These are phyloP conservation scores for Cantharellus cinnabarinus DNA, from an alignment of 768 basidiomycete species.

Conservation along the genomic window DNA sequence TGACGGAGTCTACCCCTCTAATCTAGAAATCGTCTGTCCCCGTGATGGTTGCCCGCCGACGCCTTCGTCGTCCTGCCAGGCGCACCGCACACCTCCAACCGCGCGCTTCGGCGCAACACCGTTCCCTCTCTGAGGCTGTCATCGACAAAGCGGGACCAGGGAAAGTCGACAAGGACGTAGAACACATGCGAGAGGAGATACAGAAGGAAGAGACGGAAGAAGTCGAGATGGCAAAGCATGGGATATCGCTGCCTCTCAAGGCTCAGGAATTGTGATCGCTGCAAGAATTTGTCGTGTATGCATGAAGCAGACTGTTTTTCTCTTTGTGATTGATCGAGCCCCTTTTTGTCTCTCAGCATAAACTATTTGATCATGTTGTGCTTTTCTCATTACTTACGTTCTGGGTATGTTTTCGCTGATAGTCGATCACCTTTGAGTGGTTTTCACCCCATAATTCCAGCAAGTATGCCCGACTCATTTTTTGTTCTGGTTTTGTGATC, in stretches of 20 bases:
- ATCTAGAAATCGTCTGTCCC: slow-evolving; percentile 77
- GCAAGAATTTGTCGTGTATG: too few species aligned
- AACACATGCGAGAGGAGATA: slow-evolving; percentile 59
- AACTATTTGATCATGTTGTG: too few species aligned
- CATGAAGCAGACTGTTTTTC: too few species aligned
- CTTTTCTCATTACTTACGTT: too few species aligned
- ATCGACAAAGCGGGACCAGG: slow-evolving; percentile 66
- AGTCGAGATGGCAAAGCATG: not conserved
- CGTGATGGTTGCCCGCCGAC: slow-evolving; percentile 87
- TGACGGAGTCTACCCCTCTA: slow-evolving; percentile 3
- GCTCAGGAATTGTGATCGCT: not conserved
- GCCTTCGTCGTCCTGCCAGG: slow-evolving; percentile 71
- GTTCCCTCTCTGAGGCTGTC: slow-evolving; percentile 66
- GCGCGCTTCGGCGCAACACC: slow-evolving; percentile 6
- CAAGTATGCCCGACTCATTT: too few species aligned
- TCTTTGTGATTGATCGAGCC: slow-evolving; percentile 20
- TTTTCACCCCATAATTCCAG: too few species aligned
- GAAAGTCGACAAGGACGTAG: slow-evolving; percentile 72
- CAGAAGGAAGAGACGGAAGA: slow-evolving; percentile 32
- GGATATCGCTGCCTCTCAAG: not conserved
- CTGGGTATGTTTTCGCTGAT: too few species aligned
- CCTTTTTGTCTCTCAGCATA: too few species aligned
- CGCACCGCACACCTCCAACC: slow-evolving; percentile 46
- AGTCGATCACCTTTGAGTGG: too few species aligned
- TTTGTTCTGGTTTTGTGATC: too few species aligned